Evolutionary conservation across 192 early-diverging fungal species (phyloP).

Genomic region (Podila epicladia): DNA sequence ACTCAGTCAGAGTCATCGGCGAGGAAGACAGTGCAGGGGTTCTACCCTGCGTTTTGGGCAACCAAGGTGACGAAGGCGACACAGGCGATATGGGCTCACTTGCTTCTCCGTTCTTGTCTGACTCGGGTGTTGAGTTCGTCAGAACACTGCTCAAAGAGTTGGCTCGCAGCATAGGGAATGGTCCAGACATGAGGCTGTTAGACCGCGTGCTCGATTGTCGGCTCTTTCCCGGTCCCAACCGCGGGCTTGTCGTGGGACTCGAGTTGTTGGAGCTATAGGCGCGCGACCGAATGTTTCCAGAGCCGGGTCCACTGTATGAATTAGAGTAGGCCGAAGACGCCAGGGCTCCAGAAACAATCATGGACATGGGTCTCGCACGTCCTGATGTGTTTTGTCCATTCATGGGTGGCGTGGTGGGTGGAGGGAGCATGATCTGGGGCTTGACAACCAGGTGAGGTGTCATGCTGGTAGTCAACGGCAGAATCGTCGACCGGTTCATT

Average conservation of each 20-base stretch:
- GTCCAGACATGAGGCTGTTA: slow-evolving; percentile 36
- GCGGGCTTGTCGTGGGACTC: slow-evolving; percentile 42
- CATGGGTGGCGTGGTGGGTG: slow-evolving; percentile 46
- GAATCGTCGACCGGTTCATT: slow-evolving; percentile 27
- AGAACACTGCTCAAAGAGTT: slow-evolving; percentile 24
- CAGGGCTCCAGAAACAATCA: slow-evolving; percentile 18
- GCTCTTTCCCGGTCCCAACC: slow-evolving; percentile 23
- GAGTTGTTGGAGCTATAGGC: slow-evolving; percentile 25
- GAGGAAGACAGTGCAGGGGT: slow-evolving; percentile 2
- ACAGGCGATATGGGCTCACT: slow-evolving; percentile 12
- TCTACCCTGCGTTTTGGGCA: background rate
- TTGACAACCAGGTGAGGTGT: slow-evolving; percentile 46
- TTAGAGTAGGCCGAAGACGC: slow-evolving; percentile 20
- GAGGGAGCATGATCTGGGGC: slow-evolving; percentile 46
- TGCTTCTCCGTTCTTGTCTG: background rate
- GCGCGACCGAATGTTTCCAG: background rate
- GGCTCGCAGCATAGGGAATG: slow-evolving; percentile 32
- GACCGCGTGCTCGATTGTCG: slow-evolving; percentile 18
- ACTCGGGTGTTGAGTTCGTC: background rate
- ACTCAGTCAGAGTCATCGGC: slow-evolving; percentile 7
- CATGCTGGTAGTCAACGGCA: slow-evolving; percentile 31
- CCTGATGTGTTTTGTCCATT: slow-evolving; percentile 41
- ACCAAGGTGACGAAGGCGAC: slow-evolving; percentile 21
- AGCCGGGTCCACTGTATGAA: slow-evolving; percentile 10
- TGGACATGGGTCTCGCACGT: slow-evolving; percentile 38